Conservation (phyloP, 352 stramenopile genomes). For the Blastocystis sp. region DNA sequence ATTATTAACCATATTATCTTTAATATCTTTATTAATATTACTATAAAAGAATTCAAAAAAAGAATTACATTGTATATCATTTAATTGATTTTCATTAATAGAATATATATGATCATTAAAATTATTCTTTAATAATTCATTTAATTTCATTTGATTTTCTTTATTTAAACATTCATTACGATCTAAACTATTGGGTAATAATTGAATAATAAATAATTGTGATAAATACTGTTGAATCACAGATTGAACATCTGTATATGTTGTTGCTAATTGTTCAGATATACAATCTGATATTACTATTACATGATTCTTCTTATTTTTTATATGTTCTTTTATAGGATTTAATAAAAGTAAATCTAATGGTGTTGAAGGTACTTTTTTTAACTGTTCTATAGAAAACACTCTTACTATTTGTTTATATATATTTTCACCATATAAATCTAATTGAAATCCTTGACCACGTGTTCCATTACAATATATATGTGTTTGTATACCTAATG, state of each 20-base stretch:
- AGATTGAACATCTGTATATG: background rate
- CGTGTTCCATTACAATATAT: background rate
- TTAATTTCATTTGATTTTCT: too few species aligned
- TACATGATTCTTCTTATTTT: background rate
- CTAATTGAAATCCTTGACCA: background rate
- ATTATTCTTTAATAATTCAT: too few species aligned
- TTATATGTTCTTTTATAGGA: background rate
- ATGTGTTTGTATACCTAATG: background rate
- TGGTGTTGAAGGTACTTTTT: slow-evolving; percentile 11
- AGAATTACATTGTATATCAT: too few species aligned
- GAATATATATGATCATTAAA: too few species aligned
- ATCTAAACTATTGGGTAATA: too few species aligned
- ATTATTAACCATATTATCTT: too few species aligned
- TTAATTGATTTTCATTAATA: too few species aligned
- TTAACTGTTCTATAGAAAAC: background rate
- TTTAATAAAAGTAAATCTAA: slow-evolving; percentile 6
- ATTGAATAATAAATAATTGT: slow-evolving; percentile 9
- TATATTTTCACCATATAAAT: background rate
- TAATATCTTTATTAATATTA: too few species aligned
- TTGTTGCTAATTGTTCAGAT: slow-evolving; percentile 5
- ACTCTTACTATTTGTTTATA: background rate
- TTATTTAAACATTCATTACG: too few species aligned
- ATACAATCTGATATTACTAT: slow-evolving; percentile 6
- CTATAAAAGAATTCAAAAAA: too few species aligned
- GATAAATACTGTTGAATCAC: background rate